Evolutionary conservation across 108 stramenopile genomes (phyloP), one percentile per base, ranked within the genome.

Genomic region (Nitzschia sp.): DNA sequence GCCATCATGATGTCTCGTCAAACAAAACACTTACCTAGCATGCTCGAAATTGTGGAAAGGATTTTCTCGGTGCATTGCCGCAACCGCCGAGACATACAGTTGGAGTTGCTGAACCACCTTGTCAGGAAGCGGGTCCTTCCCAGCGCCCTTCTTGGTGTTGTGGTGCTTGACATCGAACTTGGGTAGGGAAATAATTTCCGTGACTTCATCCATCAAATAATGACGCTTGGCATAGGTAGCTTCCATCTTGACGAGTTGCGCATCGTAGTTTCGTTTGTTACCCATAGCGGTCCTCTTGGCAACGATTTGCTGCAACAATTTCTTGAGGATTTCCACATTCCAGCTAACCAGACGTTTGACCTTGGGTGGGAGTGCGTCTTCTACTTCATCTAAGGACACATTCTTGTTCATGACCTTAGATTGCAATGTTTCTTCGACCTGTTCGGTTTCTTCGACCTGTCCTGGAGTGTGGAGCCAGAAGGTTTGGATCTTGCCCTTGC

Each of bases 31-130:
- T 19, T 45, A 61, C 60, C 60, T 62, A 13, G 82, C 82, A 45
- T 83, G 82, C 27, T 80, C 77, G 48, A 80, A 78, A 45, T 76
- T 80, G 45, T 84, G 83, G 48, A 78, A 84, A 21, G 69, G 79
- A 35, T 77, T 74, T 22, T 78, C 70, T 13, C 80, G 68, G 54
- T 82, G 71, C 63, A 78, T 66, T 1, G 78, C 57, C 17, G 77
- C 76, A 33, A 82, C 72, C 0, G 41, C 56, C 9, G 45, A 28
- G 3, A 82, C 81, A 48, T 62, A 82, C 3, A 68, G 61, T 13
- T 34, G 17, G 4, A 82, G 69, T 60, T 82, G 52, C 21, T 57
- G 23, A 1, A 66, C 50, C 13, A 67, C 77, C 44, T 68, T 47
- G 2, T 27, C 38, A 4, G 60, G 60, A 38, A 71, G n/a, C 22